A percentile compares a stretch with the other conserved stretches of the same genome.
Evolutionary conservation across 495 filamentous ascomycete genomes (phyloP).

Genomic region (Astrothelium macrocarpum): DNA sequence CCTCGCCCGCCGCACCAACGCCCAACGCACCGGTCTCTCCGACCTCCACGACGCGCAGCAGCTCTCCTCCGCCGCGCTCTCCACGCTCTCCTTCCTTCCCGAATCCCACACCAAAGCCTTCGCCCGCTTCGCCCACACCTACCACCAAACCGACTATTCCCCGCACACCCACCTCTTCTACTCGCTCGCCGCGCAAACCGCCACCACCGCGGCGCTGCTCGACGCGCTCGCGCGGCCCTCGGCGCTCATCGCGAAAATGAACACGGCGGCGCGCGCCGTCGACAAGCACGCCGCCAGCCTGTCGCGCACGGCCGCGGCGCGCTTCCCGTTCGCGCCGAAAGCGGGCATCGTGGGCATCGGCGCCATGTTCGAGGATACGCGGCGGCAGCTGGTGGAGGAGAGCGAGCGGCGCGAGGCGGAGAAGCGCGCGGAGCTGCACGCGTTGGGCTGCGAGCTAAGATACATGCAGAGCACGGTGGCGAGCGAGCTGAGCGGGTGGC

Average conservation of each 20-base stretch:
- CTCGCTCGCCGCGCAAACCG: constrained; percentile 61
- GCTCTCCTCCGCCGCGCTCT: constrained; percentile 47
- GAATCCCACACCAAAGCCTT: constrained; percentile 59
- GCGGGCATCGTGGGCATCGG: constrained; percentile 28
- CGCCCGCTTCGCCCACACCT: constrained; percentile 55
- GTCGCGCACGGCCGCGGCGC: constrained; percentile 50
- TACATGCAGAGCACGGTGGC: constrained; percentile 94
- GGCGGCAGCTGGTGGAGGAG: constrained; percentile 69
- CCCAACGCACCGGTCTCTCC: constrained; percentile 40
- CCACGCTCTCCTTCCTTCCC: constrained; percentile 59
- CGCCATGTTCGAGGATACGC: constrained; percentile 79
- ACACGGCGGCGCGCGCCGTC: constrained; percentile 50
- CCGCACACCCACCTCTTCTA: constrained; percentile 66
- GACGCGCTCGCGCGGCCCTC: constrained; percentile 72
- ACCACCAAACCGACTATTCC: constrained; percentile 60
- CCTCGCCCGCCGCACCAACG: constrained; percentile 60
- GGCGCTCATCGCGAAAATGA: constrained; percentile 62
- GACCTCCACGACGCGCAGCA: constrained; percentile 62
- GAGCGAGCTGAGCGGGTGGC: constrained; percentile 84
- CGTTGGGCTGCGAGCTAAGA: constrained; percentile 64
- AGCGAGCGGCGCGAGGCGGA: constrained; percentile 62
- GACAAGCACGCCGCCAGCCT: constrained; percentile 67
- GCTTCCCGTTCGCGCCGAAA: constrained; percentile 47
- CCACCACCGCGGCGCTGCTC: constrained; percentile 71
- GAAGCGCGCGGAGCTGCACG: constrained; percentile 52